Evolutionary conservation across 257 asterid genomes (phyloP).

Genomic region (Oldenlandia corymbosa): DNA sequence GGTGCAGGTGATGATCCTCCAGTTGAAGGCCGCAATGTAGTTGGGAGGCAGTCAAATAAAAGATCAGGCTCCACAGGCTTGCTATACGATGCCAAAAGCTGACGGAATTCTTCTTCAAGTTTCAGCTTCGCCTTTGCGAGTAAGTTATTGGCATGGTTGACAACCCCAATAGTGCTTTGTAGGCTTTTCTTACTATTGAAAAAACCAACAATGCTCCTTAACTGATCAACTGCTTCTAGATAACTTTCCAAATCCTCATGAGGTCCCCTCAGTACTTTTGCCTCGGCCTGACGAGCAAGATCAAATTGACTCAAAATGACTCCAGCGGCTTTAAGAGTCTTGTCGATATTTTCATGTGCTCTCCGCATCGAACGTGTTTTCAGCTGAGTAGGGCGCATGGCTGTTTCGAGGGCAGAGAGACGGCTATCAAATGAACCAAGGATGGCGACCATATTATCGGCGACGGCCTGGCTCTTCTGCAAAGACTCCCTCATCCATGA

Average conservation of each 20-base stretch:
- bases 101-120: conserved; percentile 86
- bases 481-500: conserved; percentile 67
- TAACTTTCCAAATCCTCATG: conserved; percentile 93
- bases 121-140: conserved; percentile 62
- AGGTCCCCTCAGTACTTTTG: conserved; percentile 88
- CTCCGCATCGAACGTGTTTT: conserved; percentile 82
- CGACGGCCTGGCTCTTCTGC: conserved; percentile 72
- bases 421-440: conserved; percentile 97
- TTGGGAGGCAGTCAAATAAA: conserved; percentile 83
- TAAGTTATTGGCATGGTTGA: conserved; percentile 59
- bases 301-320: conserved; percentile 62
- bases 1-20: conserved; percentile 59
- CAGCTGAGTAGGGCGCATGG: conserved; percentile 99
- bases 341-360: conserved; percentile 90
- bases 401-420: conserved; percentile 96
- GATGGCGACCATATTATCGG: conserved; percentile 75
- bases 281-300: conserved; percentile 93
- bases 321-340: conserved; percentile 73
- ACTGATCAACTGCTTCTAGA: conserved; percentile 76
- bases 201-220: conserved; percentile 54
- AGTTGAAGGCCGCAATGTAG: conserved; percentile 61
- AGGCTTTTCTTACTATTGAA: conserved; percentile 59
- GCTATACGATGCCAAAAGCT: conserved; percentile 72
- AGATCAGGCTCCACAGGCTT: conserved; percentile 93
- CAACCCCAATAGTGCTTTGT: conserved; percentile 55